Conservation (phyloP, 257 asterid species). For the Thymus mandschuricus region DNA sequence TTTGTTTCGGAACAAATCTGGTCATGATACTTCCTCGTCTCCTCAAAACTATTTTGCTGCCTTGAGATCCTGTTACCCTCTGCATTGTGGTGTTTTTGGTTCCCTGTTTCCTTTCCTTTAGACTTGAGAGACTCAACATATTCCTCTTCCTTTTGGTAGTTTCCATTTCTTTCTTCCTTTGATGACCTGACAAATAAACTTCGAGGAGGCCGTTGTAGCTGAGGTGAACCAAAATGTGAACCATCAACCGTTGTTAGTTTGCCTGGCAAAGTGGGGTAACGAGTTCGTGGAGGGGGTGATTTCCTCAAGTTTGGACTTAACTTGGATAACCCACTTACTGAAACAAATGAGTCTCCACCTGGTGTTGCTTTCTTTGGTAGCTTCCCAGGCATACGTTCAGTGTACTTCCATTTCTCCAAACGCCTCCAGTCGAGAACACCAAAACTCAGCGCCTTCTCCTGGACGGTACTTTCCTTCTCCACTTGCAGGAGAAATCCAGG, state of each 20-base stretch:
- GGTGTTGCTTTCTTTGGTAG: constrained; percentile 46
- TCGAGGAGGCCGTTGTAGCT: constrained; percentile 32
- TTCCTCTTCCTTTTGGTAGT: constrained; percentile 36
- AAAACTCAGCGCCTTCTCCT: constrained; percentile 82
- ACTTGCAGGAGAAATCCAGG: constrained; percentile 79
- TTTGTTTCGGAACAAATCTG: constrained; percentile 33
- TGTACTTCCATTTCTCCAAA: constrained; percentile 85
- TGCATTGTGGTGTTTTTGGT: constrained; percentile 43
- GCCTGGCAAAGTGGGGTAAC: constrained; percentile 36
- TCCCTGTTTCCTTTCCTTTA: constrained; percentile 43
- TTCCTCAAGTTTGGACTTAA: constrained; percentile 42
- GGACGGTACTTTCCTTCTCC: constrained; percentile 62
- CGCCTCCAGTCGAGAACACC: constrained; percentile 96
- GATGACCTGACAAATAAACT: constrained; percentile 35
- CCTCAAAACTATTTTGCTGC: constrained; percentile 41
- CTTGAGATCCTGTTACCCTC: constrained; percentile 38
- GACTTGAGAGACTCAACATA: constrained; percentile 32
- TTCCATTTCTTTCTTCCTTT: constrained; percentile 36
- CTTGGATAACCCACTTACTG: constrained; percentile 47
- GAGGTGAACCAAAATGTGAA: constrained; percentile 42
- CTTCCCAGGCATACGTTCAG: constrained; percentile 67
- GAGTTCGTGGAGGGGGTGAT: constrained; percentile 32
- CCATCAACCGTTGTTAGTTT: constrained; percentile 35
- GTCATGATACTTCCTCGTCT: constrained; percentile 36
- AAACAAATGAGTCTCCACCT: constrained; percentile 37